phyloP scores from a whole-genome alignment of 1,284 basidiomycete species.

The Waitea zeae region DNA sequence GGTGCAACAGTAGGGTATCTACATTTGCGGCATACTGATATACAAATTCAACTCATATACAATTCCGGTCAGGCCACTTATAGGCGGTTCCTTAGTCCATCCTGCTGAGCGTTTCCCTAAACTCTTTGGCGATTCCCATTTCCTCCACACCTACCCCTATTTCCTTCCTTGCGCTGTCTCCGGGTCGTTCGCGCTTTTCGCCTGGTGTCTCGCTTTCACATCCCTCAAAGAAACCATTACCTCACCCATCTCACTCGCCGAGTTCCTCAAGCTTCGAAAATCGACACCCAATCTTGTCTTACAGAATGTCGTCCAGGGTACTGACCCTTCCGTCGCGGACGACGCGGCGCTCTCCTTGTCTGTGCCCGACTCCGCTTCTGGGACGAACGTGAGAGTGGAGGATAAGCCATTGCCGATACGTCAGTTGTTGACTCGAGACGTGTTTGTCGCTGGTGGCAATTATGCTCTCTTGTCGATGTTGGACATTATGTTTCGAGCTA shows the following conservation, averaged over 20 bases:
- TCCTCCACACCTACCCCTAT: conserved; percentile 55
- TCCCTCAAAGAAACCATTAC: conserved; percentile 35
- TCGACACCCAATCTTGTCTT: conserved; percentile 11
- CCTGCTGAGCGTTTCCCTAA: conserved; percentile 51
- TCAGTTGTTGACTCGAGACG: conserved; percentile 20
- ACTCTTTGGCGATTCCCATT: conserved; percentile 40
- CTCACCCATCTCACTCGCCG: conserved; percentile 14
- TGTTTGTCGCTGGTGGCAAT: conserved; percentile 43
- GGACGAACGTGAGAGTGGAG: no score
- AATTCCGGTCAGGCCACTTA: conserved; percentile 46
- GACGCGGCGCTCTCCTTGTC: no score
- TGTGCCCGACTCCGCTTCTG: conserved; percentile 9
- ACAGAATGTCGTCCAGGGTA: conserved; percentile 10
- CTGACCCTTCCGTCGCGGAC: conserved; percentile 9
- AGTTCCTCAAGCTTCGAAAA: conserved; percentile 13
- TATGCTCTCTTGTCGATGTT: conserved; percentile 49
- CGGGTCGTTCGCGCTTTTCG: conserved; percentile 34
- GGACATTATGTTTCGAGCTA: conserved; percentile 43
- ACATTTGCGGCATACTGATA: no score
- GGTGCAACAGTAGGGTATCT: conserved; percentile 27
- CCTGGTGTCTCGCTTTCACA: conserved; percentile 31
- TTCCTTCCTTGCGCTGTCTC: conserved; percentile 57
- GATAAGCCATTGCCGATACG: conserved; percentile 30
- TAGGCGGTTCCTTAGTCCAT: conserved; percentile 52
- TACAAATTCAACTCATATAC: no score